Conservation (phyloP, 352 stramenopile species). For the Pythium pectinolyticum region DNA sequence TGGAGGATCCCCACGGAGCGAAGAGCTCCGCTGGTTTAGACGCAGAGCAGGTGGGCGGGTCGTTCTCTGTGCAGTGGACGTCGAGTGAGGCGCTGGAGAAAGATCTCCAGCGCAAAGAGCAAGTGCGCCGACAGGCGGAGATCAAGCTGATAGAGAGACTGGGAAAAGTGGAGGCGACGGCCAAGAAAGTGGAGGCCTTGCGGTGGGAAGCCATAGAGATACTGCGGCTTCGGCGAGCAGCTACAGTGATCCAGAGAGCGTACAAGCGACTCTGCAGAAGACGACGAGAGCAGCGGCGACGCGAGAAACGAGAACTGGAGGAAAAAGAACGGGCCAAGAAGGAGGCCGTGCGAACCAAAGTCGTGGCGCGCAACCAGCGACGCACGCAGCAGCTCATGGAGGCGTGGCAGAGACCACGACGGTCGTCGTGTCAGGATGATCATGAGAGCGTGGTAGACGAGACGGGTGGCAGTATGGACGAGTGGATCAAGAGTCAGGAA, state of each 20-base stretch:
- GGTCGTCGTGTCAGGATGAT: too few relatives aligned
- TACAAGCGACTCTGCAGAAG: conserved; percentile 26
- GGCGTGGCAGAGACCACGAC: conserved; percentile 10
- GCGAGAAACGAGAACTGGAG: conserved; percentile 26
- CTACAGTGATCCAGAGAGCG: conserved; percentile 33
- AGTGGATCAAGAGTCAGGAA: conserved; percentile 6
- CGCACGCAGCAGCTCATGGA: conserved; percentile 31
- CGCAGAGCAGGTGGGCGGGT: conserved; percentile 4
- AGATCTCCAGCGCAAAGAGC: conserved; percentile 45
- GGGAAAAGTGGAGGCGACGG: conserved; percentile 28
- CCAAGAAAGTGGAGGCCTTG: conserved; percentile 18
- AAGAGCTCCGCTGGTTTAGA: background rate
- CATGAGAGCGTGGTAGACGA: background rate
- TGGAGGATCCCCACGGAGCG: background rate
- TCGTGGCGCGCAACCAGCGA: conserved; percentile 43
- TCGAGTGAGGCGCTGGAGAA: conserved; percentile 50
- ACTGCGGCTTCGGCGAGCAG: conserved; percentile 33
- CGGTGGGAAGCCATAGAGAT: conserved; percentile 29
- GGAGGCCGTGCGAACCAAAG: conserved; percentile 32
- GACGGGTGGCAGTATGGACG: too few relatives aligned
- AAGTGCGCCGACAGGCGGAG: conserved; percentile 26
- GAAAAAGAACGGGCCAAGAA: conserved; percentile 34
- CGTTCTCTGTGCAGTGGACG: conserved; percentile 60
- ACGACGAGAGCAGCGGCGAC: conserved; percentile 20
- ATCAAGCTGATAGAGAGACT: conserved; percentile 42